phyloP scores from a whole-genome alignment of 371 early-diverging fungal genomes.

The Batrachochytrium dendrobatidis region DNA sequence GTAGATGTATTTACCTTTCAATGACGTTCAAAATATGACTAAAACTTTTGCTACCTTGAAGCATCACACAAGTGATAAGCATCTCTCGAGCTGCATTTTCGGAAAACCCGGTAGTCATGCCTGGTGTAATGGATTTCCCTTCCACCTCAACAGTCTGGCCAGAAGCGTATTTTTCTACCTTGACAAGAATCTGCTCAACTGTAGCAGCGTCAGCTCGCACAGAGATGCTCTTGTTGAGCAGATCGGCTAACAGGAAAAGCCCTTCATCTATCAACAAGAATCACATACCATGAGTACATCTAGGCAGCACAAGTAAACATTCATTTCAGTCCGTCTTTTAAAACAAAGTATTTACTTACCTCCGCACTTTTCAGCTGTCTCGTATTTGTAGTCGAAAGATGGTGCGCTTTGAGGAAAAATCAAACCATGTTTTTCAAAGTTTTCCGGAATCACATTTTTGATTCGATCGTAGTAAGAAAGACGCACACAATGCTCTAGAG shows the following conservation, averaged over 20 bases:
- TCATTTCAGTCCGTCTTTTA: neutral
- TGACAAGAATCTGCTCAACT: neutral
- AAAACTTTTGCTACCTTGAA: slow-evolving; percentile 87
- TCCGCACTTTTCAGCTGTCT: slow-evolving; percentile 29
- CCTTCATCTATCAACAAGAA: neutral
- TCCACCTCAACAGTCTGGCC: neutral
- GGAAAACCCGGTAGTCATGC: slow-evolving; percentile 6
- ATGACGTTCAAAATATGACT: slow-evolving; percentile 84
- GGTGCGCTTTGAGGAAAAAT: slow-evolving; percentile 63
- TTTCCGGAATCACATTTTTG: slow-evolving; percentile 64
- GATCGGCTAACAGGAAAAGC: neutral
- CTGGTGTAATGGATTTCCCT: neutral
- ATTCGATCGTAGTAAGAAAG: slow-evolving; percentile 86
- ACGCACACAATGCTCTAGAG: slow-evolving; percentile 55
- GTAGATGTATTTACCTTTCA: slow-evolving; percentile 52
- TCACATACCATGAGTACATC: neutral
- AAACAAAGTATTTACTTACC: slow-evolving; percentile 10
- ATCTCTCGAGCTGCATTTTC: slow-evolving; percentile 43
- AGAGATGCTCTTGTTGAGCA: neutral
- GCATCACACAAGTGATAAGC: slow-evolving; percentile 70
- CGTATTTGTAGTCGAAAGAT: slow-evolving; percentile 59
- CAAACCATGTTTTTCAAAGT: slow-evolving; percentile 29
- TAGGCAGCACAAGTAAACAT: neutral
- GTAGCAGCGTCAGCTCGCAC: neutral
- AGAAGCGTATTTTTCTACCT: neutral